Conservation (phyloP, 169 alveolate species). For the Sarcocystis neurona region DNA sequence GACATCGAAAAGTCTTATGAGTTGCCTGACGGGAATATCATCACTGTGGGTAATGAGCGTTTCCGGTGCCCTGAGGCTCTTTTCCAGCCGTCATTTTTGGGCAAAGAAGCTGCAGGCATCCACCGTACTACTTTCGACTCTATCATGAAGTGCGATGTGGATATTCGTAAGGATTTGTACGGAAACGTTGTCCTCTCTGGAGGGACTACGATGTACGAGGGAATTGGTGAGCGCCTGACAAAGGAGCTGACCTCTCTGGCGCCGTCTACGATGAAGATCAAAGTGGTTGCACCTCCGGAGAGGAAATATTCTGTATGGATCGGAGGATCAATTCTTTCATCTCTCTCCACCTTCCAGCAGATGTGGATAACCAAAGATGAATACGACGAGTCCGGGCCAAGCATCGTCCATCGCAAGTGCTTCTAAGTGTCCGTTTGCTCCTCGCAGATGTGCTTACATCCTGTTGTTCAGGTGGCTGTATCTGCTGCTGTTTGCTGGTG, state of each 20-base stretch:
- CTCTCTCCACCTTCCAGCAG: slow-evolving; percentile 95
- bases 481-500: no score
- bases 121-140: slow-evolving; percentile 95
- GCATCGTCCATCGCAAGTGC: slow-evolving; percentile 95
- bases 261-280: slow-evolving; percentile 95
- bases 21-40: slow-evolving; percentile 97
- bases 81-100: slow-evolving; percentile 90
- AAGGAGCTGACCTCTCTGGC: slow-evolving; percentile 96
- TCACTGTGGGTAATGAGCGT: slow-evolving; percentile 94
- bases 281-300: slow-evolving; percentile 99
- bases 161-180: slow-evolving; percentile 94
- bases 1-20: slow-evolving; percentile 94
- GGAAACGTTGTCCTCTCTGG: slow-evolving; percentile 96
- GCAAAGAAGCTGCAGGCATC: slow-evolving; percentile 93
- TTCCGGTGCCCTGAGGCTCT: slow-evolving; percentile 98
- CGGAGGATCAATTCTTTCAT: slow-evolving; percentile 97
- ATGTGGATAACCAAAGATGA: slow-evolving; percentile 99
- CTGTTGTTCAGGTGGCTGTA: not conserved
- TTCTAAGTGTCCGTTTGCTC: slow-evolving; percentile 56
- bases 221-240: slow-evolving; percentile 96
- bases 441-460: not conserved
- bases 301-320: slow-evolving; percentile 98
- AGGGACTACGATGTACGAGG: slow-evolving; percentile 97
- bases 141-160: slow-evolving; percentile 95
- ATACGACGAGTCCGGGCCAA: slow-evolving; percentile 98